Conservation (phyloP, 208 protist species). For the Willaertia magna region DNA sequence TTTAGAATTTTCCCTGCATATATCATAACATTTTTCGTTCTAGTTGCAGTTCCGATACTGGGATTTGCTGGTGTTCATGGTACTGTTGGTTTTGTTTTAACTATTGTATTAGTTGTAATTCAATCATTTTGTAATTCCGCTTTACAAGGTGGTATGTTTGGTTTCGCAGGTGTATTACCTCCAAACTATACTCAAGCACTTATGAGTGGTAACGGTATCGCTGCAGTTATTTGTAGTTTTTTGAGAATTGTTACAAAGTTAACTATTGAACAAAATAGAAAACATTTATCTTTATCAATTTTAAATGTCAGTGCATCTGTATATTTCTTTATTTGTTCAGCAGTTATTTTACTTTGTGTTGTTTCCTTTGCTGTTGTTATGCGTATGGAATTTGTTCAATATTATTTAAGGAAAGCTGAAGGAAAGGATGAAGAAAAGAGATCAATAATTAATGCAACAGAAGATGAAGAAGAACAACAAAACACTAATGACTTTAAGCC, state of each 20-base stretch:
- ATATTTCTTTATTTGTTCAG: not conserved
- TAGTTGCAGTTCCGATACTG: conserved; percentile 41
- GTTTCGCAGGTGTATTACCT: conserved; percentile 52
- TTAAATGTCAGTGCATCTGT: not conserved
- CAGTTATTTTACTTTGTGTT: not conserved
- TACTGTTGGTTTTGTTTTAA: conserved; percentile 43
- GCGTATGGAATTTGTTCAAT: not conserved
- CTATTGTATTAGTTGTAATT: conserved; percentile 46
- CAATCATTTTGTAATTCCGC: conserved; percentile 55
- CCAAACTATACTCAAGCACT: conserved; percentile 60
- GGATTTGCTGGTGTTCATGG: conserved; percentile 37
- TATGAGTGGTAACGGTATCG: conserved; percentile 48
- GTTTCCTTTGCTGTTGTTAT: not conserved
- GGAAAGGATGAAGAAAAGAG: not conserved
- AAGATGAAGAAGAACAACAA: not conserved
- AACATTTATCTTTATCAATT: not conserved
- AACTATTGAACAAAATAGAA: not conserved
- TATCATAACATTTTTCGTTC: not conserved
- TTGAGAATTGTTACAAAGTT: not conserved
- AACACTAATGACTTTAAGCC: not conserved
- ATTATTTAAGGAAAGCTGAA: not conserved
- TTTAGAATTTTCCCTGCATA: not conserved
- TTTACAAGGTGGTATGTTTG: conserved; percentile 62
- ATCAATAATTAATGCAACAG: not conserved
- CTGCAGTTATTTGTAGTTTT: not conserved